A percentile compares a stretch with the other conserved stretches of the same genome.
These are phyloP conservation scores for Syzygium oleosum DNA, from an alignment of 345 rosid genomes.

Conservation along the genomic window DNA sequence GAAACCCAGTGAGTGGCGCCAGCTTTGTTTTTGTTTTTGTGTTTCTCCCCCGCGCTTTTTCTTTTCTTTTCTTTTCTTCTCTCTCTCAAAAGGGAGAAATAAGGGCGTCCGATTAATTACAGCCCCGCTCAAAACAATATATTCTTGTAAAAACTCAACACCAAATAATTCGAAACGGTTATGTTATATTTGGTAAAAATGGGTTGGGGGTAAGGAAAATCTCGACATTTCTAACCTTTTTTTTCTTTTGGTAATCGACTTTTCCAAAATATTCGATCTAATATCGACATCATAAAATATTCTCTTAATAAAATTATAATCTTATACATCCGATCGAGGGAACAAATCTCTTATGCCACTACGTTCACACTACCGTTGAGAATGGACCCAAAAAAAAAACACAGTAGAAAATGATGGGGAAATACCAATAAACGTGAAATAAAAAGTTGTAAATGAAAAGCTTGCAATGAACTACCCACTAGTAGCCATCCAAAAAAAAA, in stretches of 20 bases:
- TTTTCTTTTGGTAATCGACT: not conserved
- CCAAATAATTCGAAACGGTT: too few species aligned
- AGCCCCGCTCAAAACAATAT: too few species aligned
- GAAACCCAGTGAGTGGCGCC: not conserved
- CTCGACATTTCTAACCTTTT: not conserved
- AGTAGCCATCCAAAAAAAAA: too few species aligned
- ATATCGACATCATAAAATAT: not conserved
- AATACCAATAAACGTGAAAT: too few species aligned
- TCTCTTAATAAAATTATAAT: not conserved
- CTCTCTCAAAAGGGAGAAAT: not conserved
- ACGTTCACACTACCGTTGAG: not conserved
- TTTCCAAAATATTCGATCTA: not conserved
- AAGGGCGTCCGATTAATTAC: not conserved
- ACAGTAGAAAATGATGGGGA: not conserved
- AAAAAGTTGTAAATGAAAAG: too few species aligned
- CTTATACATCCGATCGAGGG: not conserved
- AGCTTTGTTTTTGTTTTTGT: not conserved
- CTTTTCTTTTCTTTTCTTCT: not conserved
- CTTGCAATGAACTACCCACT: too few species aligned
- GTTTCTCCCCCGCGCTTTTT: not conserved
- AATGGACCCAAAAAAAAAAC: not conserved
- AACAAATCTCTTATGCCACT: not conserved
- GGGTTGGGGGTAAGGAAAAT: not conserved
- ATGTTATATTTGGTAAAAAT: not conserved
- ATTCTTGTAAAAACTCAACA: too few species aligned